A percentile compares a stretch with the other conserved stretches of the same genome.
phyloP scores from a whole-genome alignment of 2,329 filamentous ascomycete genomes.

The Dothistroma pini region DNA sequence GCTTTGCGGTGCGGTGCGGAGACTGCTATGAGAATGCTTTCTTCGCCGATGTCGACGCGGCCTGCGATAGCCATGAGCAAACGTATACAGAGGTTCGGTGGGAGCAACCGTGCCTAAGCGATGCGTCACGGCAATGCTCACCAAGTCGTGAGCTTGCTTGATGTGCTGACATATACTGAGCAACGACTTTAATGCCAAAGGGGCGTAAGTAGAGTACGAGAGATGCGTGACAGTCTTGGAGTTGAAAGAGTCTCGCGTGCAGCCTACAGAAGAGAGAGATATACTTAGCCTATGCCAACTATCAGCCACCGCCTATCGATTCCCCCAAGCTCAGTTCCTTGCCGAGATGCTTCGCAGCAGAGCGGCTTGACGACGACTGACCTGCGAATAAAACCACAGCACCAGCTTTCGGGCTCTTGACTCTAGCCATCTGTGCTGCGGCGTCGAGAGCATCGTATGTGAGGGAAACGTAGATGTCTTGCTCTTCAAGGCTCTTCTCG shows the following conservation, averaged over 20 bases:
- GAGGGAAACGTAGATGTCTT: slow-evolving; percentile 62
- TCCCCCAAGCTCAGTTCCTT: background rate
- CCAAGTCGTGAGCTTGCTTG: slow-evolving; percentile 59
- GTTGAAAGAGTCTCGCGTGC: slow-evolving; percentile 69
- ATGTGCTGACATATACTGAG: slow-evolving; percentile 59
- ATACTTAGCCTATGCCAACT: slow-evolving; percentile 24
- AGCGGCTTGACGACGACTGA: slow-evolving; percentile 31
- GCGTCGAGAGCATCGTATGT: slow-evolving; percentile 61
- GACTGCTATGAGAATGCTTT: slow-evolving; percentile 87
- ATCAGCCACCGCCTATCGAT: background rate
- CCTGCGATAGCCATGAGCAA: background rate
- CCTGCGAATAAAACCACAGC: slow-evolving; percentile 75
- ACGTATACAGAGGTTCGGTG: background rate
- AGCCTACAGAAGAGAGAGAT: slow-evolving; percentile 23
- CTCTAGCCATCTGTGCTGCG: slow-evolving; percentile 57
- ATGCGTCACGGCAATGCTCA: slow-evolving; percentile 76
- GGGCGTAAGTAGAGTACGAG: slow-evolving; percentile 69
- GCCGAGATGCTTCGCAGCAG: background rate
- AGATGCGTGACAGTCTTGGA: slow-evolving; percentile 69
- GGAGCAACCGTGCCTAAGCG: slow-evolving; percentile 59
- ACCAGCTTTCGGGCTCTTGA: slow-evolving; percentile 69
- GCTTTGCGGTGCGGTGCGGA: slow-evolving; percentile 77
- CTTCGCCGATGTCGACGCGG: slow-evolving; percentile 81
- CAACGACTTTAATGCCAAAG: slow-evolving; percentile 67
- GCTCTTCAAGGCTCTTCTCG: slow-evolving; percentile 26